phyloP scores from a whole-genome alignment of 31 red algal genomes.

The Bonnemaisonia californica region DNA sequence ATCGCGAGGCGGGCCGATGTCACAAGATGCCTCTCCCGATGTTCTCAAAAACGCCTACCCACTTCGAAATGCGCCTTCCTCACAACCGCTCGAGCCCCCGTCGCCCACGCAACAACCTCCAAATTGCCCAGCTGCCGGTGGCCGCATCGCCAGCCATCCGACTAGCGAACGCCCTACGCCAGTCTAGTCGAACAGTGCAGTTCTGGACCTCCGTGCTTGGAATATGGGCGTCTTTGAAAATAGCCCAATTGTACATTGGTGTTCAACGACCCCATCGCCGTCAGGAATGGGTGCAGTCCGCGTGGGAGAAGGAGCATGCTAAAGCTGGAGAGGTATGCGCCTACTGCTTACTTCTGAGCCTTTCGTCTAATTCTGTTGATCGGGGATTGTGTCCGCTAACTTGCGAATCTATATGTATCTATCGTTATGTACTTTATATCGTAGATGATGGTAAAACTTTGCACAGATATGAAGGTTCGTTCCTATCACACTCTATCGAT shows the following conservation, averaged over 20 bases:
- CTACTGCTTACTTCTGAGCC: background rate
- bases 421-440: background rate
- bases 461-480: background rate
- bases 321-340: background rate
- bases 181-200: background rate
- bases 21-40: too few species aligned
- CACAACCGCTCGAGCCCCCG: background rate
- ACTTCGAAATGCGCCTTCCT: too few species aligned
- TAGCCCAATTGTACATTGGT: background rate
- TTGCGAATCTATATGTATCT: too few species aligned
- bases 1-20: too few species aligned
- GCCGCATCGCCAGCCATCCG: background rate
- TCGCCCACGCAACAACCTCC: background rate
- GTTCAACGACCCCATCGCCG: background rate
- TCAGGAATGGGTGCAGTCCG: background rate
- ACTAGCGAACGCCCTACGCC: background rate
- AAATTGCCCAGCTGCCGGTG: background rate
- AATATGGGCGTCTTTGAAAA: background rate
- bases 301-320: background rate
- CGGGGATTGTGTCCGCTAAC: too few species aligned
- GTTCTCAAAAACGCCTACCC: too few species aligned
- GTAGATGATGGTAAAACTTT: background rate
- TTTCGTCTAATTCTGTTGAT: background rate
- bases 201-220: background rate
- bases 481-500: too few species aligned